Conservation (phyloP, 257 asterid genomes). For the Solanum peruvianum region DNA sequence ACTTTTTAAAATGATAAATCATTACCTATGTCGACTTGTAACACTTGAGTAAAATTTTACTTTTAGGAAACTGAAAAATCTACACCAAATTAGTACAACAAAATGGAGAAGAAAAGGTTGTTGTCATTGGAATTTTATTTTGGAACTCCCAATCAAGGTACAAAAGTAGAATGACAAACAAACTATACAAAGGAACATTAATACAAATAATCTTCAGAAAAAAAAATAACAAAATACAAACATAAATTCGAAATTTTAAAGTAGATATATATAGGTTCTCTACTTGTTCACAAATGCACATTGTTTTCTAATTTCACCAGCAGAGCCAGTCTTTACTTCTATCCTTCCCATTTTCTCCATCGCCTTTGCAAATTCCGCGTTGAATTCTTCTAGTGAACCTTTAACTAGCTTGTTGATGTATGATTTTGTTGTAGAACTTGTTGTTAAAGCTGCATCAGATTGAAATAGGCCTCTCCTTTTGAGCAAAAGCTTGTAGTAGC, state of each 20-base stretch:
- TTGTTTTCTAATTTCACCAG: background rate
- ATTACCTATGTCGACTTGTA: too few species aligned
- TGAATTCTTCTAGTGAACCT: background rate
- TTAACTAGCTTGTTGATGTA: background rate
- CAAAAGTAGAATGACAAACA: background rate
- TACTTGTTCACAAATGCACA: background rate
- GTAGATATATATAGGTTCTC: background rate
- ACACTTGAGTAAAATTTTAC: too few species aligned
- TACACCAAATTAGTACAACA: background rate
- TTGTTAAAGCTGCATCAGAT: background rate
- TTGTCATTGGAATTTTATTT: background rate
- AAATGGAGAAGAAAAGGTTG: background rate
- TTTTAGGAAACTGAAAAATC: too few species aligned
- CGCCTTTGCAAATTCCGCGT: background rate
- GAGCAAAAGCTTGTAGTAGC: conserved; percentile 14
- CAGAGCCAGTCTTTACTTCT: background rate
- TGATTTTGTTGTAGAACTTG: background rate
- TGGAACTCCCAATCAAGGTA: background rate
- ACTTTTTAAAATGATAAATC: too few species aligned
- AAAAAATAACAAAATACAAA: background rate
- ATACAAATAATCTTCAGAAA: background rate
- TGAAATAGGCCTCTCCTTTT: conserved; percentile 19
- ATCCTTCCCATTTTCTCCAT: background rate
- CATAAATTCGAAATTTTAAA: background rate
- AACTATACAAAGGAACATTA: background rate